Evolutionary conservation across 192 early-diverging fungal species (phyloP).

Genomic region (Spinellus fusiger): DNA sequence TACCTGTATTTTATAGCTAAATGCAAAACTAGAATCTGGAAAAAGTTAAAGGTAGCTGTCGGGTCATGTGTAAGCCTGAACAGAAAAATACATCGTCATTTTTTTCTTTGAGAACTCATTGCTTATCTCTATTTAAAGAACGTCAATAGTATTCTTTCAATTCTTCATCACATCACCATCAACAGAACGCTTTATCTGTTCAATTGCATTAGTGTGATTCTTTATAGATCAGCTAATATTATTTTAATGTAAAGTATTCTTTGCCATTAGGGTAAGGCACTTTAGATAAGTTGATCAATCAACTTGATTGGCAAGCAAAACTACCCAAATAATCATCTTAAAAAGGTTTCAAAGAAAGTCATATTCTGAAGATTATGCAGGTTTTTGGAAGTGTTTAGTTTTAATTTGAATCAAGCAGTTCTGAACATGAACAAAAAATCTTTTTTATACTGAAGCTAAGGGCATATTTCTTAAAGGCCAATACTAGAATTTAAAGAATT

Average conservation of each 20-base stretch:
- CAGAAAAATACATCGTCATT: neutral
- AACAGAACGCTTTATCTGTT: no score
- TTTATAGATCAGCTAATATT: no score
- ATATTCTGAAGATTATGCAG: conserved; percentile 1
- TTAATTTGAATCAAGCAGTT: neutral
- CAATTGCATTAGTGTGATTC: no score
- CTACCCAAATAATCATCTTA: neutral
- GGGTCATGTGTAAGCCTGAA: neutral
- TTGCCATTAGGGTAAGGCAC: no score
- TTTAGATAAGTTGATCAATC: no score
- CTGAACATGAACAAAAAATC: neutral
- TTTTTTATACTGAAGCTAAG: no score
- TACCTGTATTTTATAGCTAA: neutral
- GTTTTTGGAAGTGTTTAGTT: neutral
- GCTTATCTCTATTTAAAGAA: neutral
- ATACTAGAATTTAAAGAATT: no score
- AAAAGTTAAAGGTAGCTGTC: no score
- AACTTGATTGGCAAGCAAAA: neutral
- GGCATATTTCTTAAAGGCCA: no score
- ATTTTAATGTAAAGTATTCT: no score
- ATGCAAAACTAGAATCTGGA: no score
- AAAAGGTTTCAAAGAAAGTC: neutral
- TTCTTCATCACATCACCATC: neutral
- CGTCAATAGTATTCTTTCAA: neutral
- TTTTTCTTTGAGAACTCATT: neutral